These are phyloP conservation scores for Sordariomycetes sp. DNA, from an alignment of 2,329 filamentous ascomycete species.

Conservation along the genomic window DNA sequence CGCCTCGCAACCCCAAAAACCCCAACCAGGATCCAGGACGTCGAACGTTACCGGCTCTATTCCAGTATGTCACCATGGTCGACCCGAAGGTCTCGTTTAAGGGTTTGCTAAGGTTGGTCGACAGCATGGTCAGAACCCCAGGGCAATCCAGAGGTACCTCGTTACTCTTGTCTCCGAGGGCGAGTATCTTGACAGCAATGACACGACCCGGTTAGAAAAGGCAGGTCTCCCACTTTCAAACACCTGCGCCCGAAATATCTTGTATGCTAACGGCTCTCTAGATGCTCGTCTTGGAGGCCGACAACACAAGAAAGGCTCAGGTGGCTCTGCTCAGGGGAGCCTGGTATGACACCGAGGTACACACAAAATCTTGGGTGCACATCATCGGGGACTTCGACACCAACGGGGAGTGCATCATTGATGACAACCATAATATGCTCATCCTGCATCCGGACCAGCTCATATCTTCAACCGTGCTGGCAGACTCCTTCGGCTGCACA, in stretches of 20 bases:
- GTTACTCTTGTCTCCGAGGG: slow-evolving; percentile 61
- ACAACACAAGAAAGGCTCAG: slow-evolving; percentile 51
- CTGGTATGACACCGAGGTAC: slow-evolving; percentile 74
- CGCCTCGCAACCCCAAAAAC: not conserved
- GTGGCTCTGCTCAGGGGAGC: slow-evolving; percentile 69
- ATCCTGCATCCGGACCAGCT: slow-evolving; percentile 92
- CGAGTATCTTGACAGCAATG: slow-evolving; percentile 51
- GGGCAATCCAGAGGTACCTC: slow-evolving; percentile 76
- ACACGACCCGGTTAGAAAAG: slow-evolving; percentile 54
- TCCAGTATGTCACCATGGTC: slow-evolving; percentile 3
- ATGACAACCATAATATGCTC: slow-evolving; percentile 71
- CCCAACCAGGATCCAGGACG: not conserved
- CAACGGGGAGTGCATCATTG: slow-evolving; percentile 63
- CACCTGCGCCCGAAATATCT: not conserved
- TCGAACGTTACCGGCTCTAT: slow-evolving; percentile 1
- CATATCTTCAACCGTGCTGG: slow-evolving; percentile 86
- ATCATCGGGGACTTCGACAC: slow-evolving; percentile 66
- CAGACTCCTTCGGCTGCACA: slow-evolving; percentile 89
- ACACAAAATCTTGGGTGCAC: slow-evolving; percentile 66
- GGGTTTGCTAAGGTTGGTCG: not conserved
- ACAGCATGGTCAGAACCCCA: slow-evolving; percentile 54
- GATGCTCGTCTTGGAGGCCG: slow-evolving; percentile 72
- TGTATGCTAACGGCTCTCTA: slow-evolving; percentile 21
- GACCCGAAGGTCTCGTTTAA: not conserved
- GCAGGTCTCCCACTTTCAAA: slow-evolving; percentile 27